phyloP scores from a whole-genome alignment of 2,329 filamentous ascomycete genomes.

The Emmonsiellopsis sp. region DNA sequence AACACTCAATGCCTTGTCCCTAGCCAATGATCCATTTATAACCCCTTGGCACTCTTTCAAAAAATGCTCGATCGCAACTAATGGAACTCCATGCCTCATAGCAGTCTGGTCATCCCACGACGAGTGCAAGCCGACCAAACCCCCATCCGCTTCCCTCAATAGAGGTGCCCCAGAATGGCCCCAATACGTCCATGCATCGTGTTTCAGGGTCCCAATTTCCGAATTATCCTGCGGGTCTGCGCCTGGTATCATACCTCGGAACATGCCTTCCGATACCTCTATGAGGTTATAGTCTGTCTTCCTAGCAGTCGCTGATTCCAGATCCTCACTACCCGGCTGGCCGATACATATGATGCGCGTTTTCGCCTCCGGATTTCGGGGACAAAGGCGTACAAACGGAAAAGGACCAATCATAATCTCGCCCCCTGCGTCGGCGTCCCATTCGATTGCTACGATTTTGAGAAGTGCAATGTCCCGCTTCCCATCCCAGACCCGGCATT shows the following conservation, averaged over 20 bases:
- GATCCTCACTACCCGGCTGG: conserved; percentile 34
- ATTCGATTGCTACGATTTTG: conserved; percentile 27
- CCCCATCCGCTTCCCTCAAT: conserved; percentile 28
- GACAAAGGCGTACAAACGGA: conserved; percentile 10
- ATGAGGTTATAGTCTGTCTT: conserved; percentile 40
- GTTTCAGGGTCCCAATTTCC: conserved; percentile 44
- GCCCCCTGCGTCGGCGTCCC: background rate
- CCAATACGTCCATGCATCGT: conserved; percentile 51
- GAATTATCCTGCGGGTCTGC: conserved; percentile 42
- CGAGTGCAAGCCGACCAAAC: conserved; percentile 43
- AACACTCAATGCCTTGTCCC: background rate
- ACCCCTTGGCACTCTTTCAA: conserved; percentile 10
- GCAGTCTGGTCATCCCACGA: conserved; percentile 45
- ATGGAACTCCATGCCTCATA: conserved; percentile 41
- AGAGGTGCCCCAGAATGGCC: conserved; percentile 46
- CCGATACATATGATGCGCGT: conserved; percentile 28
- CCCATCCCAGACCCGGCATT: conserved; percentile 33
- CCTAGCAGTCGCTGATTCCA: conserved; percentile 31
- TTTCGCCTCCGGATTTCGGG: conserved; percentile 8
- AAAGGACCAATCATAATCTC: conserved; percentile 7
- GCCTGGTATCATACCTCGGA: conserved; percentile 27
- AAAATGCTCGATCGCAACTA: conserved; percentile 38
- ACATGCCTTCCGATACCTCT: conserved; percentile 36
- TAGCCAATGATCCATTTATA: background rate
- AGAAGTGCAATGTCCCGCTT: conserved; percentile 40